phyloP scores from a whole-genome alignment of 1,284 basidiomycete genomes.

The Chalciporus sp. region DNA sequence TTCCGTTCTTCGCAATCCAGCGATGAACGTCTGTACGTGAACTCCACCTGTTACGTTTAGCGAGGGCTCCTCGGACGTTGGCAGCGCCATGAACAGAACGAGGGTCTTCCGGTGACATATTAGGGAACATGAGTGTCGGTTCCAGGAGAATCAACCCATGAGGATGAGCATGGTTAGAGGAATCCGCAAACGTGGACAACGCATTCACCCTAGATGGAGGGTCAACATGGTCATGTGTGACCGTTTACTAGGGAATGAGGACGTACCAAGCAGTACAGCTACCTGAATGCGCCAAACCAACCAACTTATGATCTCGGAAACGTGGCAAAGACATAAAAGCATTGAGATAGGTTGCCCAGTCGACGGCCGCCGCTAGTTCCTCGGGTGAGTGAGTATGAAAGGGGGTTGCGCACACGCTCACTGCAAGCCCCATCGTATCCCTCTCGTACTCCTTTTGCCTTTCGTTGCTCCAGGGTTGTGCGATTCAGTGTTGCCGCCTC shows the following conservation, averaged over 20 bases:
- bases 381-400: not conserved
- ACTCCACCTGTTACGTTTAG: slow-evolving; percentile 29
- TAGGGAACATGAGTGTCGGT: slow-evolving; percentile 36
- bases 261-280: slow-evolving; percentile 32
- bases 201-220: slow-evolving; percentile 31
- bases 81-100: slow-evolving; percentile 30
- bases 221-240: too few relatives aligned
- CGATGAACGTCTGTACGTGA: slow-evolving; percentile 22
- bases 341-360: slow-evolving; percentile 25
- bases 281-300: slow-evolving; percentile 33
- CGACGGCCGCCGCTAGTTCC: slow-evolving; percentile 19
- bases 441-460: slow-evolving; percentile 8
- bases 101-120: slow-evolving; percentile 26
- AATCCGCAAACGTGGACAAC: slow-evolving; percentile 18
- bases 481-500: slow-evolving; percentile 51
- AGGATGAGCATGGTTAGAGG: slow-evolving; percentile 5
- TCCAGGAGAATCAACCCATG: slow-evolving; percentile 30
- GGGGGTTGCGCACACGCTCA: slow-evolving; percentile 10
- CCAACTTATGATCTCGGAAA: slow-evolving; percentile 24
- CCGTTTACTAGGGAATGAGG: not conserved
- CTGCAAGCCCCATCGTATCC: slow-evolving; percentile 21
- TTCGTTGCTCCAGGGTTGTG: slow-evolving; percentile 36
- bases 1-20: slow-evolving; percentile 23
- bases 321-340: slow-evolving; percentile 27
- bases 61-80: slow-evolving; percentile 29